phyloP scores from a whole-genome alignment of 2,329 filamentous ascomycete genomes.

The Fusarium xylarioides region DNA sequence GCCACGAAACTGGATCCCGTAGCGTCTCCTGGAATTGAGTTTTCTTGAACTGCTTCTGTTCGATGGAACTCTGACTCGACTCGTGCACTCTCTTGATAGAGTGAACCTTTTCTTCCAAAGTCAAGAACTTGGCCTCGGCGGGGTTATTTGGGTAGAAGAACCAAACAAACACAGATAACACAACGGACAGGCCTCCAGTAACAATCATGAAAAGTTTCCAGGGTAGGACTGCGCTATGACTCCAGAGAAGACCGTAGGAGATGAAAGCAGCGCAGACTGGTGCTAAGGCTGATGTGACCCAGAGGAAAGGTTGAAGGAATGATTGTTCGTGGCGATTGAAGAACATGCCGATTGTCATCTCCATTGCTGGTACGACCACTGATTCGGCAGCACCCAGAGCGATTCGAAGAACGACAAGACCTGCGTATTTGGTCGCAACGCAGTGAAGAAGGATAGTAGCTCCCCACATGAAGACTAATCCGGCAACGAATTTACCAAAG shows the following conservation, averaged over 20 bases:
- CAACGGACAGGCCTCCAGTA: constrained; percentile 48
- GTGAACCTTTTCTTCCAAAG: constrained; percentile 53
- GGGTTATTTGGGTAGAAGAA: constrained; percentile 52
- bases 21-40: constrained; percentile 44
- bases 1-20: constrained; percentile 45
- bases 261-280: constrained; percentile 52
- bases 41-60: constrained; percentile 49
- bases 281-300: constrained; percentile 45
- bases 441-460: constrained; percentile 51
- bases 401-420: constrained; percentile 49
- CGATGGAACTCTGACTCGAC: constrained; percentile 49
- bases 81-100: constrained; percentile 47
- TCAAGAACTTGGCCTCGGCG: constrained; percentile 50
- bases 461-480: constrained; percentile 48
- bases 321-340: constrained; percentile 49
- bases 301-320: constrained; percentile 47
- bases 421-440: constrained; percentile 47
- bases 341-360: constrained; percentile 54
- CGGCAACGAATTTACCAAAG: constrained; percentile 49
- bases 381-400: constrained; percentile 49
- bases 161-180: constrained; percentile 48
- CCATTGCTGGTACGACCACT: constrained; percentile 51
- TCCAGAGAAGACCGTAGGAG: constrained; percentile 53
- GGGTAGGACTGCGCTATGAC: constrained; percentile 43
- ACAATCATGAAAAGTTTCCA: constrained; percentile 53